Evolutionary conservation across 306 rosid genomes (phyloP).

Genomic region (Cyamopsis tetragonoloba): DNA sequence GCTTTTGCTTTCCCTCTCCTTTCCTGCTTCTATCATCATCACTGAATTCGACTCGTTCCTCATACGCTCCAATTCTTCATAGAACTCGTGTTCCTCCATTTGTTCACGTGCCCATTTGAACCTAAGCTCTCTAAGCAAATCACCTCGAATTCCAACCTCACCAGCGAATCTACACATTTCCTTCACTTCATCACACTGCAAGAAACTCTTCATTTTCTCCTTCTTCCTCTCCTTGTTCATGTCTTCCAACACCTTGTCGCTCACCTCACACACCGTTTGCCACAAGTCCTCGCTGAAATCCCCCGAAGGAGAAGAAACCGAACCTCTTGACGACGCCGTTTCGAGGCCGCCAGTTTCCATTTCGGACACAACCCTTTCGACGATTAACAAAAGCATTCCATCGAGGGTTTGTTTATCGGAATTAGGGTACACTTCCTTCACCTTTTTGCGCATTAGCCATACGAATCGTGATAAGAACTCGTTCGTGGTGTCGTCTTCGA

Average conservation of each 20-base stretch:
- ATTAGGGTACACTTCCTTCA: constrained; percentile 40
- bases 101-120: constrained; percentile 92
- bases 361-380: constrained; percentile 55
- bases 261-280: constrained; percentile 89
- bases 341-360: constrained; percentile 48
- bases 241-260: constrained; percentile 69
- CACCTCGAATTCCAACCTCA: constrained; percentile 79
- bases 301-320: constrained; percentile 2
- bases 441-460: constrained; percentile 66
- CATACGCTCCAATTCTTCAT: constrained; percentile 53
- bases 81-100: constrained; percentile 82
- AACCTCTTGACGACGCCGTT: background rate
- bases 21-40: no score
- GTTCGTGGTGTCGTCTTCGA: constrained; percentile 31
- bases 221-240: constrained; percentile 73
- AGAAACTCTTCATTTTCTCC: constrained; percentile 74
- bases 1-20: background rate
- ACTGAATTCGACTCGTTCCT: no score
- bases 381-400: constrained; percentile 62
- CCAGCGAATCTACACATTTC: constrained; percentile 90
- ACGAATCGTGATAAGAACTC: constrained; percentile 81
- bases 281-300: constrained; percentile 92
- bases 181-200: constrained; percentile 73
- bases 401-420: constrained; percentile 58
- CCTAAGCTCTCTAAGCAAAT: constrained; percentile 79